Conservation (phyloP, 345 rosid genomes). For the Camelina sativa region DNA sequence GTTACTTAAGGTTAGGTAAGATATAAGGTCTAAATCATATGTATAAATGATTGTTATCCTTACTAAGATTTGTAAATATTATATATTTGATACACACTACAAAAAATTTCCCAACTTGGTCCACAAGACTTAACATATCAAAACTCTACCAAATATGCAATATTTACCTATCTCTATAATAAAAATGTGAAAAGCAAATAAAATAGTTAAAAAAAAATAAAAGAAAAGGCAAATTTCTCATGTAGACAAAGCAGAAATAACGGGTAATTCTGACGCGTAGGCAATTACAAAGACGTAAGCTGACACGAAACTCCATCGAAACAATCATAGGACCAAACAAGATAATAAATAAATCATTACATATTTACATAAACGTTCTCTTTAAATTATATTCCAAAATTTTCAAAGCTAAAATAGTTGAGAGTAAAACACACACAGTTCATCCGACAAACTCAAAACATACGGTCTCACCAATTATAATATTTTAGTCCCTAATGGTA, state of each 20-base stretch:
- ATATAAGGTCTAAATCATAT: constrained; percentile 29
- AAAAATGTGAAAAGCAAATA: constrained; percentile 11
- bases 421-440: not conserved
- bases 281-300: constrained; percentile 37
- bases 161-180: constrained; percentile 10
- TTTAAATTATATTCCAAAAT: not conserved
- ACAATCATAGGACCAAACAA: constrained; percentile 26
- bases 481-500: constrained; percentile 5
- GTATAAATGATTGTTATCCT: constrained; percentile 11
- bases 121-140: constrained; percentile 33
- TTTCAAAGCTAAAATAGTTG: not conserved
- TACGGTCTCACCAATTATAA: constrained; percentile 13
- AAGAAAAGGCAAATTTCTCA: constrained; percentile 9
- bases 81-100: constrained; percentile 7
- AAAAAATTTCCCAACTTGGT: constrained; percentile 9
- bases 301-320: constrained; percentile 39
- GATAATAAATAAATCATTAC: constrained; percentile 10
- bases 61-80: no score
- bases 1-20: constrained; percentile 11
- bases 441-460: not conserved
- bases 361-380: constrained; percentile 22
- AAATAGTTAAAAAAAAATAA: constrained; percentile 16
- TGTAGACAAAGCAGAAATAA: constrained; percentile 27
- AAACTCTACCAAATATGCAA: constrained; percentile 25
- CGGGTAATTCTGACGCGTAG: constrained; percentile 40